Percentiles rank a stretch among this genome's conserved stretches.
Evolutionary conservation across 495 filamentous ascomycete species (phyloP).

Genomic region (Pyrenula aspistea): DNA sequence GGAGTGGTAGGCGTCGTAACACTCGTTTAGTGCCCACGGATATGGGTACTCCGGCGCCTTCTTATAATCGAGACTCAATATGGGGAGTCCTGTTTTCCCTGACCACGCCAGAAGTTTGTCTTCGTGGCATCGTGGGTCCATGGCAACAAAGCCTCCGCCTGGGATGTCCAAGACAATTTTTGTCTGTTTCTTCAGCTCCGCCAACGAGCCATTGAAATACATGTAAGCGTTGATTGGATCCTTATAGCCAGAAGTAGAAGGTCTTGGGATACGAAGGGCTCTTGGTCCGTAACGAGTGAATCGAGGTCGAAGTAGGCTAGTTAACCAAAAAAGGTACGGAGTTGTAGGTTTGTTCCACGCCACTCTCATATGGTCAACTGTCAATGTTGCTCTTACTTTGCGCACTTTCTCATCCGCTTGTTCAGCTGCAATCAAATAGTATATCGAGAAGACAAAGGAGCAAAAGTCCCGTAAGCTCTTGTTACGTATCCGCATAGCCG

Average conservation of each 20-base stretch:
- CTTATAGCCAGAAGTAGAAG: constrained; percentile 61
- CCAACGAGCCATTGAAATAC: constrained; percentile 83
- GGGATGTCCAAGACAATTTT: constrained; percentile 84
- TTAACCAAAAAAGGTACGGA: constrained; percentile 63
- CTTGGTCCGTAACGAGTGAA: constrained; percentile 69
- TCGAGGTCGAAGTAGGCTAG: constrained; percentile 60
- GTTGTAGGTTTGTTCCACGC: constrained; percentile 92
- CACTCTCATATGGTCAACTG: constrained; percentile 81
- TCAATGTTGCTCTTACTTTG: constrained; percentile 73
- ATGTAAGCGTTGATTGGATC: constrained; percentile 81
- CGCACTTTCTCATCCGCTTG: constrained; percentile 96
- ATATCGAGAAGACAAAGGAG: constrained; percentile 70
- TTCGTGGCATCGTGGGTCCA: constrained; percentile 82
- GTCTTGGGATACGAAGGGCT: constrained; percentile 71
- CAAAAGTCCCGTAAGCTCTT: constrained; percentile 75
- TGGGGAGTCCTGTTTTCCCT: constrained; percentile 66
- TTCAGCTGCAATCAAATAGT: constrained; percentile 88
- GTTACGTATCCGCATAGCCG: constrained; percentile 78
- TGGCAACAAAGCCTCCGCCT: constrained; percentile 90
- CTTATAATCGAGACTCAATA: constrained; percentile 84
- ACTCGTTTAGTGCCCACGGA: constrained; percentile 90
- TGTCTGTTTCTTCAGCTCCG: constrained; percentile 61
- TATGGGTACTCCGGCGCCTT: constrained; percentile 94
- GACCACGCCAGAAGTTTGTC: constrained; percentile 90
- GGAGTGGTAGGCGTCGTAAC: constrained; percentile 84